Base-by-base conservation (phyloP, 805 yeast species). In the Candida arabinofermentans region DNA sequence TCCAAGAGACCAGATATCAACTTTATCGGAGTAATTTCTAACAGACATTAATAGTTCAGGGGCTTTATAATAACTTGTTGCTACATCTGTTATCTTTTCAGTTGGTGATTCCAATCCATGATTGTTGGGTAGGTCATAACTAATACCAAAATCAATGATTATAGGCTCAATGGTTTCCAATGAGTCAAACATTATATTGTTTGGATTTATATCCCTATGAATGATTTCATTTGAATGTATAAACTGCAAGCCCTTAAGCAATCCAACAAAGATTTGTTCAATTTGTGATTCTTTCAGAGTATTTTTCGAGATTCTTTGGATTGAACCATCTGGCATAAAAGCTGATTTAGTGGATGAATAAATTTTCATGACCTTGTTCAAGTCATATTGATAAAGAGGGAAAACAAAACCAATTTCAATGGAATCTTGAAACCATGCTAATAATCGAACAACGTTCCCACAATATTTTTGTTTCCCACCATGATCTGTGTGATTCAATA, bases 161-260 rank as follows among this genome's bases (percentile, higher is more conserved):
- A 66, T 56, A 0, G 72, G 70, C 5, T 45, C 36, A n/a, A 47
- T 37, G 17, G 27, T 35, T 9, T 54, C 52, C n/a, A 41, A 39
- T 5, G 54, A 54, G 39, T 58, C 22, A 39, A 64, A 59, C 57
- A 65, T 50, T 34, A 65, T 56, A 37, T 86, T 86, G 55, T 83
- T 89, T 0, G 91, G 91, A 53, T 86, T 86, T 50, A 86, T 78
- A 62, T 86, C 95, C 51, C 95, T 65, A 59, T 86, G 93, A 16
- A 65, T 65, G 16, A 65, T 82, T 5, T 84, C 87, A 39, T 79
- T 70, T 7, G 71, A 61, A 57, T 93, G 97, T 40, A 86, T 71
- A 55, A 77, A 84, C 27, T 67, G 61, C 21, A 86, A 62, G 2
- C 83, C 85, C 29, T 64, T 58, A 19, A 65, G 64, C 8, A 64